Percentiles rank a stretch among this genome's conserved stretches.
Evolutionary conservation across 148 eudicot genomes (phyloP).

Genomic region (Rhododendron henanense): DNA sequence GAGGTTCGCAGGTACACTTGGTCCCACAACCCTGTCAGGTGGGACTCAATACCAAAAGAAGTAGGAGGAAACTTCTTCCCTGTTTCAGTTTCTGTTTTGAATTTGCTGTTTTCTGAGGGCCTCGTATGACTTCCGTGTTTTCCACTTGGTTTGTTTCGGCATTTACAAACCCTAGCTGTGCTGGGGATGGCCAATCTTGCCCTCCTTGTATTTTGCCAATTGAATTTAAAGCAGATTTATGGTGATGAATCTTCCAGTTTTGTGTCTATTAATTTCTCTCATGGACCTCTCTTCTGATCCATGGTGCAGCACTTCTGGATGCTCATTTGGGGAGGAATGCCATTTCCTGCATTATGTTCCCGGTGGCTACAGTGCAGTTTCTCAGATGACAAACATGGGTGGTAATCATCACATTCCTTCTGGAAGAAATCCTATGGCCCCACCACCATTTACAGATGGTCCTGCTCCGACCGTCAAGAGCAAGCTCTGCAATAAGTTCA

Average conservation of each 20-base stretch:
- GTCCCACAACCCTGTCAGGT: not conserved
- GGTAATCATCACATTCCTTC: slow-evolving; percentile 6
- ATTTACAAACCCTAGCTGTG: not conserved
- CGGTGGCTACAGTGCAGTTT: slow-evolving; percentile 12
- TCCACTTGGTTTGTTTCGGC: not conserved
- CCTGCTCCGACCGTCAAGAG: not conserved
- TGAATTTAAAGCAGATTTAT: not conserved
- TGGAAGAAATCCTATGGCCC: slow-evolving; percentile 8
- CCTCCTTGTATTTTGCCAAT: not conserved
- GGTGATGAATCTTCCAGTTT: not conserved
- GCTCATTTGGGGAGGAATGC: slow-evolving; percentile 16
- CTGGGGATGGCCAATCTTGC: not conserved
- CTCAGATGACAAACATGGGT: slow-evolving; percentile 16
- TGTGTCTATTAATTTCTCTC: not conserved
- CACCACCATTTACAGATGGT: slow-evolving; percentile 15
- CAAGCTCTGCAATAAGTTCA: slow-evolving; percentile 16
- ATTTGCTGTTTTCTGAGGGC: not conserved
- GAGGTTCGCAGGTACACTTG: not conserved
- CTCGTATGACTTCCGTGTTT: not conserved
- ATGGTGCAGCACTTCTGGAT: slow-evolving; percentile 22
- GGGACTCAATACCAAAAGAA: not conserved
- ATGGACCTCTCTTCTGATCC: not conserved
- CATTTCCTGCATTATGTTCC: slow-evolving; percentile 16
- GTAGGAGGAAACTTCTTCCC: not conserved
- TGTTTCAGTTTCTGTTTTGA: not conserved